Base-by-base conservation (phyloP, 108 stramenopile genomes). In the Discostella pseudostelligera region DNA sequence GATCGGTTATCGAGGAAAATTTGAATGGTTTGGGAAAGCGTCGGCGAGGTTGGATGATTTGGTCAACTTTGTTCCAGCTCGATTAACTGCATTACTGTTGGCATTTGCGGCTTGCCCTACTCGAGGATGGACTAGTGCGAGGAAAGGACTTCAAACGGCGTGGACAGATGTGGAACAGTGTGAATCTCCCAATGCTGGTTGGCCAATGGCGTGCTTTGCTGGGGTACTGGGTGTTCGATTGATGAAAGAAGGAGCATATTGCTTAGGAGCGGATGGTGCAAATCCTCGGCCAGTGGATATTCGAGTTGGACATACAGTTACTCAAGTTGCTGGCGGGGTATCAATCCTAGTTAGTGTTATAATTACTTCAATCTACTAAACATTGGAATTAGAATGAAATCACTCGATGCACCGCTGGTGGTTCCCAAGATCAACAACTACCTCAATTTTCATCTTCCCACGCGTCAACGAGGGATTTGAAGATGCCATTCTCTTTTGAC, bases 381-480 rank as follows among this genome's bases (percentile, higher is more conserved):
- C n/a, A 43, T 12, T 43, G 42, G 2, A 43, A 2, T 43, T 2
- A 43, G n/a, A 11, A 32, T 32, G 32, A 32, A 3, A 32, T 32
- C 32, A 32, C 32, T 32, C 5, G 32, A 32, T 32, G 5, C 4
- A 4, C 32, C n/a, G n/a, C n/a, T n/a, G n/a, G n/a, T n/a, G 32
- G 32, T 32, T 32, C 32, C 32, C 32, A 32, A n/a, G n/a, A n/a
- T n/a, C n/a, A n/a, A n/a, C 32, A 32, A 32, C 5, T 26, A 3
- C 22, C 22, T 62, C 40, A 67, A 17, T 49, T 63, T 40, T 76
- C 75, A 51, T 76, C 62, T 35, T 76, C 75, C 75, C 67, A 76
- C 12, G 86, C 84, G 45, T 84, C 74, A 10, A 94, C 93, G 19
- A 94, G 79, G 37, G 78, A 80, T 39, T 84, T 81, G 76, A 90